phyloP scores from a whole-genome alignment of 139 green algal genomes.

The Dunaliella primolecta region DNA sequence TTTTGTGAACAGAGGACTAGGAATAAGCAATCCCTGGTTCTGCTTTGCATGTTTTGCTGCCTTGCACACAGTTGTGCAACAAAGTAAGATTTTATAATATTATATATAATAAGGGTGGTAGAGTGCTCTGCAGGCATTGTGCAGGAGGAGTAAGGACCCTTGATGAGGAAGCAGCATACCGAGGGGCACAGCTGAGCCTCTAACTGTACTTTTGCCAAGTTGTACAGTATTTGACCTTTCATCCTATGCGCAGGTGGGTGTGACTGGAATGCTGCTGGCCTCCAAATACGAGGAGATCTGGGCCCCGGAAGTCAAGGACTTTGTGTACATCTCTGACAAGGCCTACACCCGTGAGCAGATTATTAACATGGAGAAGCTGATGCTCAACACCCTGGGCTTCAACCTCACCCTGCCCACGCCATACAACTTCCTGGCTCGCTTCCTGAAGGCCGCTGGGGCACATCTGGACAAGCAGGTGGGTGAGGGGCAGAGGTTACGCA shows the following conservation, averaged over 20 bases:
- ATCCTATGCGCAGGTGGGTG: slow-evolving; percentile 77
- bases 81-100: too few species aligned
- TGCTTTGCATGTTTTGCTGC: too few species aligned
- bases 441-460: slow-evolving; percentile 73
- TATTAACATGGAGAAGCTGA: slow-evolving; percentile 91
- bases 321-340: slow-evolving; percentile 98
- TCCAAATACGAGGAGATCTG: slow-evolving; percentile 99
- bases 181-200: too few species aligned
- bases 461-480: slow-evolving; percentile 33
- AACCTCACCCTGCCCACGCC: slow-evolving; percentile 81
- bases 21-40: too few species aligned
- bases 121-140: too few species aligned
- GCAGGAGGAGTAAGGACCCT: too few species aligned
- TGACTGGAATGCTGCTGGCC: slow-evolving; percentile 94
- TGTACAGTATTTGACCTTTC: too few species aligned
- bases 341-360: slow-evolving; percentile 93
- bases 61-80: too few species aligned
- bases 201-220: too few species aligned
- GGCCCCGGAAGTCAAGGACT: slow-evolving; percentile 94
- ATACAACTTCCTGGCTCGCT: slow-evolving; percentile 84
- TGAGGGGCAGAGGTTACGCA: background rate
- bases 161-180: too few species aligned
- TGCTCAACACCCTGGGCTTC: slow-evolving; percentile 93
- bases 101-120: too few species aligned
- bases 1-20: too few species aligned